Percentiles rank a stretch among this genome's conserved stretches.
These are phyloP conservation scores for Saccharomycopsis sp. DNA, from an alignment of 805 yeast genomes.

Conservation along the genomic window DNA sequence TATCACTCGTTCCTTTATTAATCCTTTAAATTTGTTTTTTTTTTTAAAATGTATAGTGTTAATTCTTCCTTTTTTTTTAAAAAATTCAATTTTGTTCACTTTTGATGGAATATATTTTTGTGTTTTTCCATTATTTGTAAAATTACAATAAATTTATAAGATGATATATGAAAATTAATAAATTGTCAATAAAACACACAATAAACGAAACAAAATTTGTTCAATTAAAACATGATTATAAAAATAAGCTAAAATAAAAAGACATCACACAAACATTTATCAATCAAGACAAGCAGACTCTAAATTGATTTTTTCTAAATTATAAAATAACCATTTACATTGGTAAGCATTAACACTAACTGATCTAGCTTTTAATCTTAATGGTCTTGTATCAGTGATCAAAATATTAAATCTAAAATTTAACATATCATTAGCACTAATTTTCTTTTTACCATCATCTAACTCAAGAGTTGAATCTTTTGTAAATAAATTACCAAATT, in stretches of 20 bases:
- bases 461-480: conserved; percentile 2
- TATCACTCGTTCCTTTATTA: no score
- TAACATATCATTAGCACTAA: conserved; percentile 28
- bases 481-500: background rate
- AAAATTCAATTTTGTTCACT: no score
- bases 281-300: conserved; percentile 45
- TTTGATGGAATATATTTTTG: no score
- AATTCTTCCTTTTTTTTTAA: no score
- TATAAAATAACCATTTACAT: conserved; percentile 50
- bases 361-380: conserved; percentile 55
- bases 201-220: background rate
- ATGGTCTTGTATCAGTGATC: conserved; percentile 64
- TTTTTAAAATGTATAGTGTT: no score
- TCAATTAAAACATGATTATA: background rate
- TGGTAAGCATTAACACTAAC: conserved; percentile 45
- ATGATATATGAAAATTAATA: no score
- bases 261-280: no score
- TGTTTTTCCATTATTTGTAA: no score
- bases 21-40: no score
- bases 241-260: background rate
- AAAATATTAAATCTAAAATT: conserved; percentile 42
- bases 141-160: no score
- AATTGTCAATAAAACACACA: background rate
- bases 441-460: conserved; percentile 21
- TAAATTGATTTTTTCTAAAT: conserved; percentile 33